Conservation (phyloP, 2,329 filamentous ascomycete species). For the Aspergillus ochraceus region DNA sequence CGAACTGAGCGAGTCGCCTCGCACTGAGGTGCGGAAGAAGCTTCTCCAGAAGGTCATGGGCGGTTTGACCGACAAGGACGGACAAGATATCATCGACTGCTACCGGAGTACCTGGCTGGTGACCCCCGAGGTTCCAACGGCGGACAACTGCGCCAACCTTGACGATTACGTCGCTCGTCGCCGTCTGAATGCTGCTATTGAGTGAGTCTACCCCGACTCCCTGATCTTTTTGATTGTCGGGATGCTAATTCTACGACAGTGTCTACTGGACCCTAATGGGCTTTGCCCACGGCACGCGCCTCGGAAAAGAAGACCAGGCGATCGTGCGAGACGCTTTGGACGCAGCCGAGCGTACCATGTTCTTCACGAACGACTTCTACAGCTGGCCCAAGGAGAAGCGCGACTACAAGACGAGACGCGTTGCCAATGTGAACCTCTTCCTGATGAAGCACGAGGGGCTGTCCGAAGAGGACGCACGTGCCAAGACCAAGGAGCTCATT, state of each 20-base stretch:
- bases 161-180: slow-evolving; percentile 14
- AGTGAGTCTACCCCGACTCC: not conserved
- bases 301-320: slow-evolving; percentile 14
- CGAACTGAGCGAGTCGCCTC: slow-evolving; percentile 9
- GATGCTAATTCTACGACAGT: not conserved
- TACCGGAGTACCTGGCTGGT: slow-evolving; percentile 15
- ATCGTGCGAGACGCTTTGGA: slow-evolving; percentile 11
- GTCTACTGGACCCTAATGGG: slow-evolving; percentile 15
- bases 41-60: slow-evolving; percentile 11
- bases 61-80: slow-evolving; percentile 12
- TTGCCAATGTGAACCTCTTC: slow-evolving; percentile 14
- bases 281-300: slow-evolving; percentile 13
- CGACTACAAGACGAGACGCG: slow-evolving; percentile 5
- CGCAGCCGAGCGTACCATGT: slow-evolving; percentile 14
- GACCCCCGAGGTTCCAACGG: slow-evolving; percentile 10
- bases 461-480: slow-evolving; percentile 9
- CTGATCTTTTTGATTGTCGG: not conserved
- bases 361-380: slow-evolving; percentile 18
- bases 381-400: slow-evolving; percentile 16
- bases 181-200: slow-evolving; percentile 13
- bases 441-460: slow-evolving; percentile 13
- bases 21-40: slow-evolving; percentile 5
- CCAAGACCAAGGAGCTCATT: slow-evolving; percentile 12
- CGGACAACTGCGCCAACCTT: slow-evolving; percentile 14
- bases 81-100: slow-evolving; percentile 14